These are phyloP conservation scores for Cyamopsis tetragonoloba DNA, from an alignment of 306 rosid species.

Conservation along the genomic window DNA sequence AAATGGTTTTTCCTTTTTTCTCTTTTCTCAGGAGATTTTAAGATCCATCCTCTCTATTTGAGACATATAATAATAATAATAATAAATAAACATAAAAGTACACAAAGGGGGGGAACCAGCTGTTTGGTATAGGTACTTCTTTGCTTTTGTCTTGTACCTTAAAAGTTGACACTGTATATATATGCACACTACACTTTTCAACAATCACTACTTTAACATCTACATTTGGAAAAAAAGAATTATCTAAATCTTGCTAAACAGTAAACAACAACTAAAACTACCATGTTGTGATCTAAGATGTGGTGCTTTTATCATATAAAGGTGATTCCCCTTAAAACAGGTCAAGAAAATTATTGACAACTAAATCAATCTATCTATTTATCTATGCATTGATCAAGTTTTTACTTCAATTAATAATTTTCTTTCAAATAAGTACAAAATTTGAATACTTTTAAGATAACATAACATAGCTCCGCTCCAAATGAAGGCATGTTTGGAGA, in stretches of 20 bases:
- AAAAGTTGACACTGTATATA: slow-evolving; percentile 29
- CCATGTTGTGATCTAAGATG: slow-evolving; percentile 17
- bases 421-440: neutral
- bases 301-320: slow-evolving; percentile 14
- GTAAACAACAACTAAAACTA: slow-evolving; percentile 29
- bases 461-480: too few species aligned
- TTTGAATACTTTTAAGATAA: neutral
- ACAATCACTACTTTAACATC: slow-evolving; percentile 16
- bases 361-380: neutral
- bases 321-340: slow-evolving; percentile 9
- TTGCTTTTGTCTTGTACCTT: slow-evolving; percentile 30
- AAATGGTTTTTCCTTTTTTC: too few species aligned
- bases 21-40: neutral
- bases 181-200: slow-evolving; percentile 16
- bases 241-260: slow-evolving; percentile 23
- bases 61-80: too few species aligned
- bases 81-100: neutral
- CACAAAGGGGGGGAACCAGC: slow-evolving; percentile 4
- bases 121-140: neutral
- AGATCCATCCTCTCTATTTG: slow-evolving; percentile 9
- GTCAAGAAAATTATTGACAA: neutral
- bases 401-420: too few species aligned
- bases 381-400: neutral
- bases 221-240: slow-evolving; percentile 26
- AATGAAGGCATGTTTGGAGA: neutral